Conservation (phyloP, 1,139 yeast genomes). For the Debaryomyces subglobosus region DNA sequence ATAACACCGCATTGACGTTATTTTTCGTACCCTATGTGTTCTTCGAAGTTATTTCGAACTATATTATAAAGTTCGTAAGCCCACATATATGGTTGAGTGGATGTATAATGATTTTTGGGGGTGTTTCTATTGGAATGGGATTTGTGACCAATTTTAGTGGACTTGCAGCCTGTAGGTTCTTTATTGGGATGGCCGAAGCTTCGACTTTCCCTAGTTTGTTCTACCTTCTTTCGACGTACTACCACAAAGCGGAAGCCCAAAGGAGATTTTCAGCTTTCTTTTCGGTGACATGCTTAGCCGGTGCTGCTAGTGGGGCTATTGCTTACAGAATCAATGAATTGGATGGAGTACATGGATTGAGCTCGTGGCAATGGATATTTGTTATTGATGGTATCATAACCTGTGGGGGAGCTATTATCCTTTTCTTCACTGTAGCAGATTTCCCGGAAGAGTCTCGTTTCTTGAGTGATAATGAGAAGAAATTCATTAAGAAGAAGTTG, state of each 20-base stretch:
- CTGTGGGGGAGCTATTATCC: conserved; percentile 56
- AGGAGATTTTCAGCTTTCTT: conserved; percentile 70
- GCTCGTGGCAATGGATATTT: conserved; percentile 77
- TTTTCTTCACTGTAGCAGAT: conserved; percentile 58
- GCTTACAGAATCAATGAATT: conserved; percentile 45
- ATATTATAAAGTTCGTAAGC: conserved; percentile 55
- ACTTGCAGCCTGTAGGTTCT: conserved; percentile 61
- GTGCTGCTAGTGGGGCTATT: conserved; percentile 48
- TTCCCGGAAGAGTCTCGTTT: conserved; percentile 57
- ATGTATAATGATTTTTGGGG: conserved; percentile 64
- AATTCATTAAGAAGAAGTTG: conserved; percentile 55
- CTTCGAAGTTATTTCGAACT: conserved; percentile 70
- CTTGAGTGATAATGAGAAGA: conserved; percentile 49
- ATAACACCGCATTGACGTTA: conserved; percentile 63
- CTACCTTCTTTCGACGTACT: conserved; percentile 61
- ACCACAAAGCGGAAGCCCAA: conserved; percentile 65
- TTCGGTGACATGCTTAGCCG: conserved; percentile 45
- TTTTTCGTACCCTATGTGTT: conserved; percentile 74
- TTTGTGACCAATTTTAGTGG: conserved; percentile 61
- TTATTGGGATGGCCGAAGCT: conserved; percentile 67
- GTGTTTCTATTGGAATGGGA: conserved; percentile 66
- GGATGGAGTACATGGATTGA: conserved; percentile 39
- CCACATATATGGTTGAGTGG: conserved; percentile 68
- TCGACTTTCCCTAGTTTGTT: conserved; percentile 77
- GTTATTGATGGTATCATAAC: conserved; percentile 76